phyloP scores from a whole-genome alignment of 805 yeast genomes.

The Lipomyces kockii region DNA sequence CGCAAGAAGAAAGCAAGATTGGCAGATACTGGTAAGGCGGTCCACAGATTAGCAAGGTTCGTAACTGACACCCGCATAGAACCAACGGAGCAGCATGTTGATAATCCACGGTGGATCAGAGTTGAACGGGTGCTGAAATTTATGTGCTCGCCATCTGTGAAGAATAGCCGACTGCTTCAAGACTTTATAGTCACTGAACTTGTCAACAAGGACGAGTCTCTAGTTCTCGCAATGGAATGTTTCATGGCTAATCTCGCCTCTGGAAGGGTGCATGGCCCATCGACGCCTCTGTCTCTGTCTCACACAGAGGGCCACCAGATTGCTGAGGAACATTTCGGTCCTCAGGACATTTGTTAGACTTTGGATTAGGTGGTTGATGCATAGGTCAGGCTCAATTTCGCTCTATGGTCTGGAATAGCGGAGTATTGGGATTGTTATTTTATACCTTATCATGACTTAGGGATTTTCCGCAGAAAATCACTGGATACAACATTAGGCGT shows the following conservation, averaged over 20 bases:
- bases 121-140: background rate
- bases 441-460: too few species aligned
- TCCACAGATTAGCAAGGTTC: too few species aligned
- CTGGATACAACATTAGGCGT: too few species aligned
- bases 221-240: background rate
- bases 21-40: background rate
- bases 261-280: background rate
- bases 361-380: background rate
- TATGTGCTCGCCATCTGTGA: slow-evolving; percentile 3
- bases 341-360: background rate
- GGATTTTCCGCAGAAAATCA: too few species aligned
- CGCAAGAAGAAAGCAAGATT: slow-evolving; percentile 1
- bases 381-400: background rate
- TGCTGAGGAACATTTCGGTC: background rate
- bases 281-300: background rate
- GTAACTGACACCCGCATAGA: background rate
- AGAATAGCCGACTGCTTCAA: slow-evolving; percentile 2
- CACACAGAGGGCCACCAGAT: background rate
- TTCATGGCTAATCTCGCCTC: background rate
- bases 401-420: too few species aligned
- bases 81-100: background rate
- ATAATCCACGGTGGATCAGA: background rate
- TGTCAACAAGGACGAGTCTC: background rate
- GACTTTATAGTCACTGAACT: slow-evolving; percentile 2
- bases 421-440: too few species aligned